Base-by-base conservation (phyloP, 805 yeast species). In the Torulaspora quercuum region DNA sequence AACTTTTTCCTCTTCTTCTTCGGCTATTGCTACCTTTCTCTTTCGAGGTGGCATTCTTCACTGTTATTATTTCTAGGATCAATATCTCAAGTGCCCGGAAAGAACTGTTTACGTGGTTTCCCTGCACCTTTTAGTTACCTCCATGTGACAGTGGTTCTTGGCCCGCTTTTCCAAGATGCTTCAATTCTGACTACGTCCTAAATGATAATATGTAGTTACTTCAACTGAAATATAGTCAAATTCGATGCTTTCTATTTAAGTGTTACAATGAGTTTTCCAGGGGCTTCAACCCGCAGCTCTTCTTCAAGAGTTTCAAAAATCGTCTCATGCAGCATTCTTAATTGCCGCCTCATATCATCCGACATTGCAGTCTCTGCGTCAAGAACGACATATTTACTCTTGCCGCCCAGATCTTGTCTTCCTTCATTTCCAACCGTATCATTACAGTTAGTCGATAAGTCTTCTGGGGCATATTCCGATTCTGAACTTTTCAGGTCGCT, bases 381-480 rank as follows among this genome's bases (percentile, higher is more conserved):
- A 34, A 48, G 29, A 24, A 17, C 33, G 21, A 25, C 27, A 31
- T 39, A 49, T 7, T 25, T 32, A 11, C 27, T 11, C 18, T 11
- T 37, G 25, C 6, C 69, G 11, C 55, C 37, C 12, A 63, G 48
- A 17, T 66, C 55, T n/a, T 63, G 57, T 8, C 70, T 72, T 14
- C 52, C 39, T 3, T 12, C 11, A 18, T 12, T 6, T 8, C 30
- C 27, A n/a, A n/a, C n/a, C 16, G 66, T 54, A 21, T 55, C 56
- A 39, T 65, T 64, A 48, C 66, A 67, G 47, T 67, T 69, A 2
- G 70, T 69, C 37, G 67, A 65, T 21, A 61, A 65, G 24, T 22
- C 18, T 15, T 35, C 34, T 19, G 14, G 18, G 23, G 24, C 28
- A 6, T 16, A 12, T 9, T 34, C 25, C 13, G 20, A 20, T 6